Base-by-base conservation (phyloP, 2,329 filamentous ascomycete species). In the Alternaria novae-zelandiae region DNA sequence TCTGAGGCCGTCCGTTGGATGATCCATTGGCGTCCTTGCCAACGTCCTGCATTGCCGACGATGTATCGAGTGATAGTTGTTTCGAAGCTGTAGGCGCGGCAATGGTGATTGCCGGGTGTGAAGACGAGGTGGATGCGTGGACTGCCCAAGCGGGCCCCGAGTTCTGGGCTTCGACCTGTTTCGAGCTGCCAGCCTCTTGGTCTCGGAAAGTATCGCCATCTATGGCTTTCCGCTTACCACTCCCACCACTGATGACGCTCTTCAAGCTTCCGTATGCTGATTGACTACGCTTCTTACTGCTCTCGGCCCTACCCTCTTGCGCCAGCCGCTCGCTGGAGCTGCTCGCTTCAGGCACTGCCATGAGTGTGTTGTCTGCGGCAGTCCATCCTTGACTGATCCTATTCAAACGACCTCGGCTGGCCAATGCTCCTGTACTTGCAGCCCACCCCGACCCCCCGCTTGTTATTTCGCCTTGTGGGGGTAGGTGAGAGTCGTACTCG, bases 401-500 rank as follows among this genome's bases (percentile, higher is more conserved):
- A 25, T 75, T 70, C 56, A 79, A 64, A 20, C 75, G 71, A 9
- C 77, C 74, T 63, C 75, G 70, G 58, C 76, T 76, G 23, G 65
- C 72, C 28, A 79, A 54, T 10, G 72, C 68, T 51, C 71, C 73
- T 60, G 74, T 74, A 53, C 72, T 76, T 56, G 68, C 63, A 51
- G 63, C 71, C 75, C 76, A 77, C 9, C 66, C 73, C 12, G 68
- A 70, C 0, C 73, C 72, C 2, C 70, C 60, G 10, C 68, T 68
- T 12, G 75, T 78, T 66, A 89, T 88, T 73, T 89, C 87, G 43
- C 87, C 87, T 58, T 88, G 80, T 0, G 88, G 88, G 21, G 88
- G 87, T 36, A 89, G 83, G 74, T 90, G 88, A 46, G 87, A 86
- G 32, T 83, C 85, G 73, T 90, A 88, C 72, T 89, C 87, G 70